Evolutionary conservation across 768 basidiomycete species (phyloP), one percentile per base, ranked within the genome.

Genomic region (Strobilomyces dryophilus): DNA sequence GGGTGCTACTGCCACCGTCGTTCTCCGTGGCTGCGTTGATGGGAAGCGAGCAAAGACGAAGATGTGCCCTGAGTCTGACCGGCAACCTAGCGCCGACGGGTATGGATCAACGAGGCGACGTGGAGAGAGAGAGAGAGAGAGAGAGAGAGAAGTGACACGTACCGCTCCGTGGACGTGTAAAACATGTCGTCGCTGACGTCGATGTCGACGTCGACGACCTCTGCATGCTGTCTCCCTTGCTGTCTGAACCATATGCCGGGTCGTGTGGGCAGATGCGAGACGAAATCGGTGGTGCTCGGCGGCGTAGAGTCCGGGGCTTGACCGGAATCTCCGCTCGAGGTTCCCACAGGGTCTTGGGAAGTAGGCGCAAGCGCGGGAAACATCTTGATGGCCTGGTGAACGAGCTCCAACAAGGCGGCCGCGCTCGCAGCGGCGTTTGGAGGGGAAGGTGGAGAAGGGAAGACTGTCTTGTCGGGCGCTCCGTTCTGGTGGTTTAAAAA

Each of bases 191-290:
- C 55, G 21, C 52, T 52, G 2, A 69, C 53, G 21, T 59, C 48
- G 24, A 69, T 41, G 9, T 60, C 49, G 29, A 69, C 42, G 17
- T 70, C 51, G 42, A 61, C 51, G 34, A 69, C 56, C 39, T 65
- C 55, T 47, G 66, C 55, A 5, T 55, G 36, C 8, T 20, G 47
- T 9, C 43, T 40, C 15, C 67, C 67, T 26, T 43, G 61, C 21
- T 60, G 58, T 43, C 43, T 60, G 35, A 66, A 66, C 67, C 67
- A 69, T 26, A 60, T 40, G 1, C 67, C 68, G 14, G 68, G 58
- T 37, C 55, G 32, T 10, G 57, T 54, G 12, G 53, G 62, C 8
- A 51, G 47, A 36, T 58, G 58, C 8, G 61, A 52, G 2, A 63
- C 52, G 36, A 55, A 49, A 39, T 60, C 51, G 1, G 51, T 20